phyloP scores from a whole-genome alignment of 2,329 filamentous ascomycete genomes.

The Xylaria sp. region DNA sequence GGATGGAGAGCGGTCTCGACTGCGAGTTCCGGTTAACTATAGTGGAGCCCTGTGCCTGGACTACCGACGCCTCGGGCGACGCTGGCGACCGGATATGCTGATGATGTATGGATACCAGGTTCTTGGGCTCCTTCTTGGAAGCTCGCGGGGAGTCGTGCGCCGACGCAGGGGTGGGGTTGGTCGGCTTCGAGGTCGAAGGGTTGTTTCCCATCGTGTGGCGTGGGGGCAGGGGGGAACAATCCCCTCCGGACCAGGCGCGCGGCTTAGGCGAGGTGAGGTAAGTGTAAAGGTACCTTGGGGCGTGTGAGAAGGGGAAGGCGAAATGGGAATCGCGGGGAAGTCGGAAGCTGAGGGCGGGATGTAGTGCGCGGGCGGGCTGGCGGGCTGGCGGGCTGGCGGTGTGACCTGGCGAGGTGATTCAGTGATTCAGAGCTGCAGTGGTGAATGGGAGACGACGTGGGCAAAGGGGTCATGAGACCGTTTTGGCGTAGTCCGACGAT shows the following conservation, averaged over 20 bases:
- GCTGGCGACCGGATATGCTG: slow-evolving; percentile 56
- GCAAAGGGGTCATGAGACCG: slow-evolving; percentile 36
- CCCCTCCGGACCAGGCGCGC: slow-evolving; percentile 7
- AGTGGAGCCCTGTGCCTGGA: slow-evolving; percentile 62
- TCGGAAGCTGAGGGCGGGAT: slow-evolving; percentile 29
- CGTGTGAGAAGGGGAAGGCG: slow-evolving; percentile 2
- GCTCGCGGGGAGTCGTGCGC: slow-evolving; percentile 38
- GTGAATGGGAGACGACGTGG: slow-evolving; percentile 14
- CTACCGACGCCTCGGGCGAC: slow-evolving; percentile 64
- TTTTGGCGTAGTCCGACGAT: slow-evolving; percentile 26
- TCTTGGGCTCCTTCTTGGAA: slow-evolving; percentile 49
- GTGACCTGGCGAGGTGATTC: slow-evolving; percentile 19
- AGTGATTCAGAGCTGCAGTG: slow-evolving; percentile 21
- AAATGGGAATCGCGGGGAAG: slow-evolving; percentile 25
- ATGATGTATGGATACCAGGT: slow-evolving; percentile 58
- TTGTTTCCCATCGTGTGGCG: slow-evolving; percentile 48
- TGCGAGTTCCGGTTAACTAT: slow-evolving; percentile 51
- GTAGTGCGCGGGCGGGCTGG: slow-evolving; percentile 18
- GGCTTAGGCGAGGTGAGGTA: slow-evolving; percentile 19
- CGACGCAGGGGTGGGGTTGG: slow-evolving; percentile 37
- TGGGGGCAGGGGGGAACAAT: slow-evolving; percentile 20
- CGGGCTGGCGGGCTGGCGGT: slow-evolving; percentile 19
- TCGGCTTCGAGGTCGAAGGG: slow-evolving; percentile 44
- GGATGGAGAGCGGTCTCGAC: slow-evolving; percentile 52
- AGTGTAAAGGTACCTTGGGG: neutral